phyloP scores from a whole-genome alignment of 2,329 filamentous ascomycete genomes.

The Magnaporthales sp. region DNA sequence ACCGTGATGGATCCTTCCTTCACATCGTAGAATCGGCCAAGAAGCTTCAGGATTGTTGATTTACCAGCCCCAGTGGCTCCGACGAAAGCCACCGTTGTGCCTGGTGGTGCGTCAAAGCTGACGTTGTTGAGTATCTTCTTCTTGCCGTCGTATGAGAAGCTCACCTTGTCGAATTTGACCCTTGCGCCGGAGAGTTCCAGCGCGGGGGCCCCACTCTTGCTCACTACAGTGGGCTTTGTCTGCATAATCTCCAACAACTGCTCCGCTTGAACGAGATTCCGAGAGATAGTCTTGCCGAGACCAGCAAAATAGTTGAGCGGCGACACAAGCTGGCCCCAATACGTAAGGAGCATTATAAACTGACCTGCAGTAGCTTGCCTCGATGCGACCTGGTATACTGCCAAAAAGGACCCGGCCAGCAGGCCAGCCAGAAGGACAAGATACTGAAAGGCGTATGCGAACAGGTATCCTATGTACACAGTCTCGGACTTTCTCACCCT shows the following conservation, averaged over 20 bases:
- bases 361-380: conserved; percentile 53
- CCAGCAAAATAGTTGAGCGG: conserved; percentile 62
- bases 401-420: conserved; percentile 51
- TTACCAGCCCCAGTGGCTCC: conserved; percentile 52
- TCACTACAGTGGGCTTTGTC: conserved; percentile 45
- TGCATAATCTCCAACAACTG: conserved; percentile 49
- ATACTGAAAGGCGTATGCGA: conserved; percentile 48
- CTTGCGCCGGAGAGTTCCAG: conserved; percentile 42
- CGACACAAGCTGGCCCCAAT: conserved; percentile 64
- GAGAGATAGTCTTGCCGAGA: conserved; percentile 46
- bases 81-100: conserved; percentile 50
- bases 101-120: conserved; percentile 39
- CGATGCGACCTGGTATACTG: conserved; percentile 58
- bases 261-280: conserved; percentile 49
- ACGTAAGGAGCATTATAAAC: conserved; percentile 63
- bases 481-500: conserved; percentile 27
- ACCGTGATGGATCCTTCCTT: conserved; percentile 42
- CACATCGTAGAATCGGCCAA: conserved; percentile 52
- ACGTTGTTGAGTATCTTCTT: conserved; percentile 48
- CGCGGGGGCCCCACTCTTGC: conserved; percentile 38
- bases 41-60: conserved; percentile 48
- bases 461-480: conserved; percentile 34
- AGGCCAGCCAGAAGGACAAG: conserved; percentile 62
- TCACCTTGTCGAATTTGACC: conserved; percentile 45
- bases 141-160: conserved; percentile 51